Base-by-base conservation (phyloP, 1,284 basidiomycete genomes). In the Moesziomyces antarcticus region DNA sequence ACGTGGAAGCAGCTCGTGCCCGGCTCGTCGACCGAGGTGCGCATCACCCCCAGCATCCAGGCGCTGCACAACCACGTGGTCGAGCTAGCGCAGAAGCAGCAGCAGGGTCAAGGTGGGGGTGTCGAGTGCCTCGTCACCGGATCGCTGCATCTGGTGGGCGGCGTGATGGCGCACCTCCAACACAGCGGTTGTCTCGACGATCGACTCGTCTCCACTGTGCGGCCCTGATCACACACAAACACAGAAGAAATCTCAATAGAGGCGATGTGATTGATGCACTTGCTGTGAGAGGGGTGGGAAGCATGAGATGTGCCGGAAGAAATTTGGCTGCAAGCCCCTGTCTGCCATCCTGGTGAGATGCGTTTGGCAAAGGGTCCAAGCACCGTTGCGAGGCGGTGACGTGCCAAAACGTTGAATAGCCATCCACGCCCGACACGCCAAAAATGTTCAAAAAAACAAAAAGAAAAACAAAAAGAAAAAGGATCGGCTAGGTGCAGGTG, bases 91-190 rank as follows among this genome's bases (percentile, higher is more conserved):
- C 92, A 10, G 86, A 89, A 13, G 64, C 92, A 10, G 86, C 89
- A 13, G 64, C 76, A 84, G n/a, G 75, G 88, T 24, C 78, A 84
- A 13, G 66, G 73, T 74, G 81, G n/a, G 77, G 82, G 21, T 83
- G 88, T 66, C 1, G 87, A 92, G 67, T 90, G 94, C 16, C 87
- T 99, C 24, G 94, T 97, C 1, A 89, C 93, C 2, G 97, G 97
- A 4, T 97, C 94, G 85, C 85, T 99, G 75, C 95, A 97, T 85
- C 88, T 99, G 16, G 91, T 99, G 7, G 97, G 97, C 22, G 97
- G 97, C 2, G 87, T 96, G 10, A 93, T 99, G 80, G 94, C 79
- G 4, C 82, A 84, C 43, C 50, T 84, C 53, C 72, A 80, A 42
- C 65, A 78, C 20, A 58, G 62, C 27, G 73, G 71, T 18, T 52